Percentiles rank a stretch among this genome's conserved stretches.
Evolutionary conservation across 805 yeast species (phyloP).

Genomic region (Naumovozyma castellii): DNA sequence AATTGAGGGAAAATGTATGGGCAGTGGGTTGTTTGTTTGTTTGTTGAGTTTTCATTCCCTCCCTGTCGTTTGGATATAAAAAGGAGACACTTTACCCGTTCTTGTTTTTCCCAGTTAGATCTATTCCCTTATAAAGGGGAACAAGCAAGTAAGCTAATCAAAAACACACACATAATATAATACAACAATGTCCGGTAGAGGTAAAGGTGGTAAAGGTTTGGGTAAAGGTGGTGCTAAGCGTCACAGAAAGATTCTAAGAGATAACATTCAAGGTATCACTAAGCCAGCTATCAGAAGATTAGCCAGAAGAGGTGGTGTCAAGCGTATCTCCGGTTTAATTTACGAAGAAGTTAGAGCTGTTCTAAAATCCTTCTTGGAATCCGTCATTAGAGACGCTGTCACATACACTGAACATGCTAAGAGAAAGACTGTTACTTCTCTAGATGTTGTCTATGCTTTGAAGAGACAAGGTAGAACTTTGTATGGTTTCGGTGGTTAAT

Average conservation of each 20-base stretch:
- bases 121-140: neutral
- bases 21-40: no score
- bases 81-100: no score
- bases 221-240: conserved; percentile 99
- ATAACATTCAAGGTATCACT: conserved; percentile 98
- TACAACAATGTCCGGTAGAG: conserved; percentile 86
- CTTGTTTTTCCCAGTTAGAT: no score
- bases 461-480: conserved; percentile 99
- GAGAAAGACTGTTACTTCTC: conserved; percentile 98
- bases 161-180: no score
- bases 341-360: conserved; percentile 98
- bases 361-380: conserved; percentile 88
- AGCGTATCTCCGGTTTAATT: conserved; percentile 97
- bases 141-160: no score
- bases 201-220: conserved; percentile 99
- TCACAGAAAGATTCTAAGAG: conserved; percentile 98
- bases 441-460: conserved; percentile 97
- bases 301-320: conserved; percentile 99
- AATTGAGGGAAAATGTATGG: neutral
- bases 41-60: neutral
- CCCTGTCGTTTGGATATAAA: neutral
- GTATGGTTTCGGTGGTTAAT: conserved; percentile 98
- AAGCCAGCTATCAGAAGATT: conserved; percentile 99
- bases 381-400: conserved; percentile 97
- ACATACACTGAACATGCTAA: conserved; percentile 99